A percentile compares a stretch with the other conserved stretches of the same genome.
Conservation (phyloP, 176 grass and related monocot species). For the Calamus simplicifolius region DNA sequence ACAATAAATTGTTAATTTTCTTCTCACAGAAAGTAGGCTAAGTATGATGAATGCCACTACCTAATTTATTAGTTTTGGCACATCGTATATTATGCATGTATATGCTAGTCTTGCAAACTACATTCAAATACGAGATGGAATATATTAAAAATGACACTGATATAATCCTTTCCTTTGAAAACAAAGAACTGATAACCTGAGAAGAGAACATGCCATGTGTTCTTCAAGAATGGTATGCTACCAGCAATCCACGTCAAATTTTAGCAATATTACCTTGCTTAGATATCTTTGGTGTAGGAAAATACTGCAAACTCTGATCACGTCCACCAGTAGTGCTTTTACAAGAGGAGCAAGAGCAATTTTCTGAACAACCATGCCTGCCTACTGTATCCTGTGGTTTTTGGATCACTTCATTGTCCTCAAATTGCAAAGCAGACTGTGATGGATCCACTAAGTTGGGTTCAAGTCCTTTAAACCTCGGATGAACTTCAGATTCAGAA, state of each 20-base stretch:
- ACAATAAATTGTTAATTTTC: no score
- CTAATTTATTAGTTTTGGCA: no score
- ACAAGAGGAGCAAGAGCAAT: constrained; percentile 8
- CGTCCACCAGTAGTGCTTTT: constrained; percentile 16
- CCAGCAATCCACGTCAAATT: not conserved
- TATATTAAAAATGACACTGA: no score
- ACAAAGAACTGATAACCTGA: no score
- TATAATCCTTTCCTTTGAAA: no score
- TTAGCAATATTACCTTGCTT: constrained; percentile 5
- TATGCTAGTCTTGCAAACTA: no score
- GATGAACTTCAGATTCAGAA: constrained; percentile 25
- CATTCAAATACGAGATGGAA: no score
- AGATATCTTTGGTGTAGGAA: constrained; percentile 7
- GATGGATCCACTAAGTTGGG: not conserved
- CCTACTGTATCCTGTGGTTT: constrained; percentile 7
- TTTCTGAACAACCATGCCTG: constrained; percentile 16
- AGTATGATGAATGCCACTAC: no score
- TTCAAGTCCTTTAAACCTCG: constrained; percentile 20
- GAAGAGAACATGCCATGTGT: no score
- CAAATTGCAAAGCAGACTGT: not conserved
- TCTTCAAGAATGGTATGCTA: no score
- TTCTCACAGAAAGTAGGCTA: no score
- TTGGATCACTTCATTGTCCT: constrained; percentile 10
- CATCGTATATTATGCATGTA: no score
- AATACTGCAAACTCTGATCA: not conserved